Conservation (phyloP, 352 stramenopile genomes). For the Phytophthora cryptogea region DNA sequence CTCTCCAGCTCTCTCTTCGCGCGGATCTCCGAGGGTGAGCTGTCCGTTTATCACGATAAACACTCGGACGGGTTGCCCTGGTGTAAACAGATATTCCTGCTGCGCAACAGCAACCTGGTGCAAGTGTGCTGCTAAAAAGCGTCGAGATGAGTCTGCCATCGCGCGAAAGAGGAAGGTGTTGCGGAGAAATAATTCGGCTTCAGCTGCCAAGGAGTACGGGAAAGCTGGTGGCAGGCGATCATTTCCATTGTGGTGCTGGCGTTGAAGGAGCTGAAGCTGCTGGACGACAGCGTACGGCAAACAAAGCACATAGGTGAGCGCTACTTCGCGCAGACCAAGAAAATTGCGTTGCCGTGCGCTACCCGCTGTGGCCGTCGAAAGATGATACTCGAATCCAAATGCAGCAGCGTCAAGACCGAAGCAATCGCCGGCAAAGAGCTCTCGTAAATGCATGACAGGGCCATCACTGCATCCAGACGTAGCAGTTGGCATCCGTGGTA, state of each 20-base stretch:
- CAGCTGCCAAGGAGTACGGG: constrained; percentile 22
- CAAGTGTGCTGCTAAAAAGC: constrained; percentile 56
- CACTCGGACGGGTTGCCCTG: constrained; percentile 44
- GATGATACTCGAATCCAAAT: constrained; percentile 46
- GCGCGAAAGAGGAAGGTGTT: constrained; percentile 53
- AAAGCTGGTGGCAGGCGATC: constrained; percentile 8
- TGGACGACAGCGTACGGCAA: constrained; percentile 40
- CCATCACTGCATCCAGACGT: background rate
- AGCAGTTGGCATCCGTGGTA: constrained; percentile 10
- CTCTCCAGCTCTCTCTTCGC: constrained; percentile 13
- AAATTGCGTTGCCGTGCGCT: constrained; percentile 52
- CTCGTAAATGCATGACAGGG: constrained; percentile 27
- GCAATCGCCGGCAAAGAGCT: constrained; percentile 40
- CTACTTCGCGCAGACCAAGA: constrained; percentile 44
- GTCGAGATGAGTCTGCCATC: constrained; percentile 38
- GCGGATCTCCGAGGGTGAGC: constrained; percentile 36
- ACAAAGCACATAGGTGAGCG: constrained; percentile 42
- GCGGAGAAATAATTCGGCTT: constrained; percentile 35
- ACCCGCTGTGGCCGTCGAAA: constrained; percentile 39
- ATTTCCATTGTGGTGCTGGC: constrained; percentile 4
- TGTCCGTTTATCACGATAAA: constrained; percentile 54
- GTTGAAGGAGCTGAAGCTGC: constrained; percentile 28
- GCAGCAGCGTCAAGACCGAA: constrained; percentile 54
- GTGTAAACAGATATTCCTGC: constrained; percentile 63
- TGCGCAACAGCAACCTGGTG: constrained; percentile 32